phyloP scores from a whole-genome alignment of 768 basidiomycete genomes.

The Basidioascus undulatus region DNA sequence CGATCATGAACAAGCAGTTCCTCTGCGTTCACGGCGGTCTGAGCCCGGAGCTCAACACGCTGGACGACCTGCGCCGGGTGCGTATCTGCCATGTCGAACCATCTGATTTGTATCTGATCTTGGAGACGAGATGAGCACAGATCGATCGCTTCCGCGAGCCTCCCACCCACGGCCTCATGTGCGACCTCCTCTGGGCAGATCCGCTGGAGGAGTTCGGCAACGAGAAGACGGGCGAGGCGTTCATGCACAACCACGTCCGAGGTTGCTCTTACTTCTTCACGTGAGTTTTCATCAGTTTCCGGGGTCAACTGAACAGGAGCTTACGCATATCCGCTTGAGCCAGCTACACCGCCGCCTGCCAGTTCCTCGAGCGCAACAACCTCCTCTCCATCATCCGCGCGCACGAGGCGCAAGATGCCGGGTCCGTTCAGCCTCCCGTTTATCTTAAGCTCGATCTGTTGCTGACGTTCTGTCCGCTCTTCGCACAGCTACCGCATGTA shows the following conservation, averaged over 20 bases:
- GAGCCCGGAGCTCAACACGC: slow-evolving; percentile 78
- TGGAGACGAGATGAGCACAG: slow-evolving; percentile 22
- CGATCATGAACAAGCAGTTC: slow-evolving; percentile 99
- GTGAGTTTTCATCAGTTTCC: slow-evolving; percentile 27
- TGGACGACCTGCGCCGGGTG: slow-evolving; percentile 79
- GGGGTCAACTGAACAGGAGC: too few species aligned
- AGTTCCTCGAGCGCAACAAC: slow-evolving; percentile 93
- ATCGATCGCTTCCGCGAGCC: slow-evolving; percentile 97
- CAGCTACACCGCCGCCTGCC: slow-evolving; percentile 87
- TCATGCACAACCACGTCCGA: slow-evolving; percentile 85
- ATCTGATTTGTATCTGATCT: neutral
- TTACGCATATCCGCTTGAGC: neutral
- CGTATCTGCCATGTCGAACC: slow-evolving; percentile 16
- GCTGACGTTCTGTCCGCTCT: neutral
- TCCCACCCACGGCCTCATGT: slow-evolving; percentile 92
- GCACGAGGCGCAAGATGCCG: slow-evolving; percentile 96
- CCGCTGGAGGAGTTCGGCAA: slow-evolving; percentile 92
- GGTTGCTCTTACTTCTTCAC: slow-evolving; percentile 96
- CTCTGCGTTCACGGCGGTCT: slow-evolving; percentile 94
- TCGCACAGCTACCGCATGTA: slow-evolving; percentile 47
- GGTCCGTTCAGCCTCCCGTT: slow-evolving; percentile 27
- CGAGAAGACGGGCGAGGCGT: slow-evolving; percentile 73
- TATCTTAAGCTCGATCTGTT: neutral
- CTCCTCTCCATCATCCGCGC: slow-evolving; percentile 89
- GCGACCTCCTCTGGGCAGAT: slow-evolving; percentile 95